phyloP scores from a whole-genome alignment of 495 filamentous ascomycete species.

The Tetracladium setigerum region DNA sequence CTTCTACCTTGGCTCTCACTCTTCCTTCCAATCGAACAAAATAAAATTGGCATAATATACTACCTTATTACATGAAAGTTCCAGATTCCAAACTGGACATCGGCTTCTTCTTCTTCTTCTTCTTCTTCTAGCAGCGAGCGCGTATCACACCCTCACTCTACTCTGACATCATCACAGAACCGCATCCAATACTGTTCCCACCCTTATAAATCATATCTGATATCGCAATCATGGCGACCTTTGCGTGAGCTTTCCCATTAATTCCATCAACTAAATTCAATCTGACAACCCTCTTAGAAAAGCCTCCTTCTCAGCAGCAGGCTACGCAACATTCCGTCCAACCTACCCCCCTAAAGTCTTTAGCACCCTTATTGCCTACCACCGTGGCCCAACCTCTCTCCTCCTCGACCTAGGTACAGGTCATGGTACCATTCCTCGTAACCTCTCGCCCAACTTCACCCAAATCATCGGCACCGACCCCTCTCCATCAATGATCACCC shows the following conservation, averaged over 20 bases:
- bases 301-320: conserved; percentile 42
- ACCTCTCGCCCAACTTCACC: conserved; percentile 41
- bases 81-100: too few species aligned
- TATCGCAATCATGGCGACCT: conserved; percentile 33
- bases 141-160: too few species aligned
- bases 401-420: conserved; percentile 57
- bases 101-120: too few species aligned
- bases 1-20: too few species aligned
- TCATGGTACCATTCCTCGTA: conserved; percentile 48
- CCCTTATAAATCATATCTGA: not conserved
- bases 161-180: not conserved
- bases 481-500: conserved; percentile 48
- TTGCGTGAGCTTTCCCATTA: conserved; percentile 30
- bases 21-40: too few species aligned
- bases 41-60: too few species aligned
- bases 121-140: too few species aligned
- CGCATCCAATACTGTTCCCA: not conserved
- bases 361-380: conserved; percentile 45
- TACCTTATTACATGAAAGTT: too few species aligned
- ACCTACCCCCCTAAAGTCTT: conserved; percentile 49
- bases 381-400: conserved; percentile 30
- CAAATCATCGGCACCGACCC: conserved; percentile 48
- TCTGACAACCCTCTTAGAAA: conserved; percentile 25
- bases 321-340: conserved; percentile 58
- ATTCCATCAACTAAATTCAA: not conserved